phyloP scores from a whole-genome alignment of 2,329 filamentous ascomycete species.

The Pestalotiopsis sp. region DNA sequence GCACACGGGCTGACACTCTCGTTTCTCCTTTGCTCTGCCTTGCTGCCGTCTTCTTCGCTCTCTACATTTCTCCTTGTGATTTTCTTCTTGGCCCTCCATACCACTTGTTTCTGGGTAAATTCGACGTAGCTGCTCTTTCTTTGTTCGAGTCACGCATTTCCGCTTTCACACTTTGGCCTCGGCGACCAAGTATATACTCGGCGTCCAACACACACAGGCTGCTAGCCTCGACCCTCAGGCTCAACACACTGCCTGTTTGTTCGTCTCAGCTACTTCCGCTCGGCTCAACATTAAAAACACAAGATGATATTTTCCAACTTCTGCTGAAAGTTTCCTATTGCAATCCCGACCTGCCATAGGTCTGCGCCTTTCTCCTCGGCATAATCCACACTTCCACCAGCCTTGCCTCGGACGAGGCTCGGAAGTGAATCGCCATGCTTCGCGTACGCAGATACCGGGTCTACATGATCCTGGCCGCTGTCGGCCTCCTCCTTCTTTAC shows the following conservation, averaged over 20 bases:
- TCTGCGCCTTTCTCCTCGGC: background rate
- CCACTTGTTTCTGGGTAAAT: background rate
- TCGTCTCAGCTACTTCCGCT: background rate
- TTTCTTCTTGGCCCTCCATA: background rate
- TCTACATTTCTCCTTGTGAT: background rate
- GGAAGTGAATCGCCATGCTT: conserved; percentile 38
- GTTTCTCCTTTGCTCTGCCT: background rate
- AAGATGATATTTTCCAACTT: background rate
- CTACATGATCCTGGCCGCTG: conserved; percentile 44
- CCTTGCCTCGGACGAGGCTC: background rate
- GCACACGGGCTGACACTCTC: background rate
- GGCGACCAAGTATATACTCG: background rate
- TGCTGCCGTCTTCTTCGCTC: background rate
- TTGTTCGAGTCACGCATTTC: background rate
- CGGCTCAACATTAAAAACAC: background rate
- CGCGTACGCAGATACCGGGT: conserved; percentile 49
- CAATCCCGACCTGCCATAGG: background rate
- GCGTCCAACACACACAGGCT: background rate
- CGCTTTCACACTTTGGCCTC: background rate
- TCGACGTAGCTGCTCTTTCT: background rate
- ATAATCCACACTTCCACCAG: background rate
- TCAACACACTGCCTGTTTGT: background rate
- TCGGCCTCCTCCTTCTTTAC: conserved; percentile 47
- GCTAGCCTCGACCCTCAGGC: background rate
- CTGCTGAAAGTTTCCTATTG: background rate